Conservation (phyloP, 2,329 filamentous ascomycete genomes). For the Fusarium sambucinum region DNA sequence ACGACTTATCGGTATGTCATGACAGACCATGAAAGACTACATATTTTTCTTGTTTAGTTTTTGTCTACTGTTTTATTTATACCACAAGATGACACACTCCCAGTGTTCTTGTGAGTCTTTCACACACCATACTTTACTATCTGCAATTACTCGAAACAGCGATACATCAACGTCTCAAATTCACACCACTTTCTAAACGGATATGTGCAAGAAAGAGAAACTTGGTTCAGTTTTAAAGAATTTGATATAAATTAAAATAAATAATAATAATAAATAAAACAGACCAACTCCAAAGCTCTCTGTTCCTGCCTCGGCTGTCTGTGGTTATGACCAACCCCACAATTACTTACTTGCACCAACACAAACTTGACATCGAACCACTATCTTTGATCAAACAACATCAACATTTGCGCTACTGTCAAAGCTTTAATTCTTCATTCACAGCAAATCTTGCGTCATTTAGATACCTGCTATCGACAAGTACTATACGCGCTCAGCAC, state of each 20-base stretch:
- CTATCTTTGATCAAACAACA: not conserved
- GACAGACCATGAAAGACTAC: not conserved
- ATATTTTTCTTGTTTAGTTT: not conserved
- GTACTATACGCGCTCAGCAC: not conserved
- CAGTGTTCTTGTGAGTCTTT: not conserved
- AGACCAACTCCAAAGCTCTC: not conserved
- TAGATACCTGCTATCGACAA: not conserved
- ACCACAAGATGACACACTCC: not conserved
- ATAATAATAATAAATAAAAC: not conserved
- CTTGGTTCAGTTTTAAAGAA: too few species aligned
- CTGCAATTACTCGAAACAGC: not conserved
- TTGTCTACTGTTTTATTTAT: not conserved
- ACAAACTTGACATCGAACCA: constrained; percentile 1
- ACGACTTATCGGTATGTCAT: not conserved
- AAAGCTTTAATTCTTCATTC: not conserved
- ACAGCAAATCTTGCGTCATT: not conserved
- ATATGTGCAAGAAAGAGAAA: too few species aligned
- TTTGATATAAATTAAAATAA: not conserved
- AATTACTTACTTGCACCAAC: not conserved
- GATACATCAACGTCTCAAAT: not conserved
- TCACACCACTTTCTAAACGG: not conserved
- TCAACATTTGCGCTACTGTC: not conserved
- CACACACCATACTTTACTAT: not conserved
- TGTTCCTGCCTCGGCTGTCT: not conserved
- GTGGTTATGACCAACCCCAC: not conserved